These are phyloP conservation scores for Fusarium algeriense DNA, from an alignment of 2,329 filamentous ascomycete genomes.

Conservation along the genomic window DNA sequence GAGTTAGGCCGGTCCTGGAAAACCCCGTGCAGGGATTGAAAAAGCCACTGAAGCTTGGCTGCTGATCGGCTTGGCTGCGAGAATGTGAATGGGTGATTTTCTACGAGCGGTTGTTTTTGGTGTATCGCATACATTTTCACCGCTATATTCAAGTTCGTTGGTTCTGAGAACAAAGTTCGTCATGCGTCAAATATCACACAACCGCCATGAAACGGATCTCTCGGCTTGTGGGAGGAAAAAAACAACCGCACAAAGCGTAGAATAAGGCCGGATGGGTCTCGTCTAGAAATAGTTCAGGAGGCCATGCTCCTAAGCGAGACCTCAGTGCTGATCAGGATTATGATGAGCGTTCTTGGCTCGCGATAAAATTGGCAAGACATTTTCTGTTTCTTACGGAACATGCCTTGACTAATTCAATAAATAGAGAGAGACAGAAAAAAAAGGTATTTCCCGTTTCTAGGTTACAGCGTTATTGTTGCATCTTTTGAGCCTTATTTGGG, in stretches of 20 bases:
- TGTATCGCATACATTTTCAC: constrained; percentile 19
- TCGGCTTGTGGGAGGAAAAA: constrained; percentile 10
- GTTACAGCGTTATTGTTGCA: not conserved
- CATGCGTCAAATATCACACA: not conserved
- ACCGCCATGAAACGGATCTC: not conserved
- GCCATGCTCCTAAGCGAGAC: constrained; percentile 22
- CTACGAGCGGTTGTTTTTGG: not conserved
- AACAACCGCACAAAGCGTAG: constrained; percentile 16
- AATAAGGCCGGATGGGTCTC: constrained; percentile 20
- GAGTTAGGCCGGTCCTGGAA: constrained; percentile 32
- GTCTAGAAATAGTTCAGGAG: constrained; percentile 34
- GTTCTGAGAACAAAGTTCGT: not conserved
- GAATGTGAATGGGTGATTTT: constrained; percentile 19
- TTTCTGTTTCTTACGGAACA: constrained; percentile 1
- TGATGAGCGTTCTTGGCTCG: constrained; percentile 26
- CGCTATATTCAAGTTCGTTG: not conserved
- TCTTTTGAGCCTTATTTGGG: constrained; percentile 15
- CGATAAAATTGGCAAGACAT: constrained; percentile 9
- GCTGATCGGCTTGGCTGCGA: constrained; percentile 34
- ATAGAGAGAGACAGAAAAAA: not conserved
- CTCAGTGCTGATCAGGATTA: constrained; percentile 23
- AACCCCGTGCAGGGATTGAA: constrained; percentile 26
- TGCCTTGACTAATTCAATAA: not conserved
- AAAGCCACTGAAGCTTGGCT: constrained; percentile 39
- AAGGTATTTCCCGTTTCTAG: not conserved